Conservation (phyloP, 176 grass and related monocot genomes). For the Cenchrus purpureus region DNA sequence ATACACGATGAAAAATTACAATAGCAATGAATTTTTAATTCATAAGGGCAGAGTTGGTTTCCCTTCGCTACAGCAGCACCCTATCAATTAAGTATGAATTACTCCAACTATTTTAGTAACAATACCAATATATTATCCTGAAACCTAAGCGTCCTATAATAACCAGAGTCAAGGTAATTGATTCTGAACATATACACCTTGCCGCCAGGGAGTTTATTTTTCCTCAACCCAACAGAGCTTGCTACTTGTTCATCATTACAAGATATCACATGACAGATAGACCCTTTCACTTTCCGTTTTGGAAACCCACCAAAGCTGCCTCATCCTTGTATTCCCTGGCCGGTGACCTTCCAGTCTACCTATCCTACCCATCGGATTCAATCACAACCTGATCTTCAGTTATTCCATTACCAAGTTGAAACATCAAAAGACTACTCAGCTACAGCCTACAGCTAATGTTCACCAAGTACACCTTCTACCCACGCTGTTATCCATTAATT, state of each 20-base stretch:
- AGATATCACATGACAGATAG: background rate
- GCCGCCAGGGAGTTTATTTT: background rate
- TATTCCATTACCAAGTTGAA: conserved; percentile 26
- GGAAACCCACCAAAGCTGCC: background rate
- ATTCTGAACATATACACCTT: conserved; percentile 3
- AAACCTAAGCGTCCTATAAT: conserved; percentile 11
- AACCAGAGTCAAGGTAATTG: background rate
- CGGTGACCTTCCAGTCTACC: background rate
- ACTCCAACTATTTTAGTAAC: background rate
- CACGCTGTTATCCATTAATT: conserved; percentile 5
- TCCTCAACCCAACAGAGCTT: background rate
- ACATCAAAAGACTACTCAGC: background rate
- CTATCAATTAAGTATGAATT: background rate
- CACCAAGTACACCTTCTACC: background rate
- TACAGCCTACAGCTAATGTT: background rate
- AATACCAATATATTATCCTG: background rate
- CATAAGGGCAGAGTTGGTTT: background rate
- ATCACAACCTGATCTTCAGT: background rate
- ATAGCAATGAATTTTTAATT: conserved; percentile 6
- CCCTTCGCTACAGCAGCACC: background rate
- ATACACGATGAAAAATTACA: background rate
- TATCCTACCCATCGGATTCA: background rate
- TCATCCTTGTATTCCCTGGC: background rate
- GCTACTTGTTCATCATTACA: conserved; percentile 10
- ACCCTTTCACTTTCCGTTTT: background rate